Evolutionary conservation across 805 yeast species (phyloP), one percentile per base, ranked within the genome.

Genomic region (Wickerhamomyces subpelliculosus): DNA sequence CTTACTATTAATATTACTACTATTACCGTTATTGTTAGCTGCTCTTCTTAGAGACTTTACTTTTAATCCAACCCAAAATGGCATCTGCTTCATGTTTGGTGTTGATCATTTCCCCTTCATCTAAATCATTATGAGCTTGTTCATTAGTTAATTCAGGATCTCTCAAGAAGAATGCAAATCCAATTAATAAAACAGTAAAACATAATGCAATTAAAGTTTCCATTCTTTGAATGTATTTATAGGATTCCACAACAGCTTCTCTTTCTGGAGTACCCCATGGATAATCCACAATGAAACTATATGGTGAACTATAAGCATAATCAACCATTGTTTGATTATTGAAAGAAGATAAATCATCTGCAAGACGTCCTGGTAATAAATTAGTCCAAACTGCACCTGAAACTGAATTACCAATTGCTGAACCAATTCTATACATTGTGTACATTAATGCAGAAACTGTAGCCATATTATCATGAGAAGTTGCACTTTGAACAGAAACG

Each of bases 341-440:
- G 13, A n/a, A 29, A 18, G 32, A 9, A 4, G 4, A 51, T 47
- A 48, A 65, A 43, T 39, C 60, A 47, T 34, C 62, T 57, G 24
- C 49, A 39, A 35, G 77, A 57, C 47, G 67, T 52, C 18, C 53
- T 49, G 52, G 81, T 49, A 82, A 61, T 14, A 66, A 52, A 46
- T 78, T 75, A n/a, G 84, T 73, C 85, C 86, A 81, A 27, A 81
- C 66, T 20, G 86, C 85, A 49, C 86, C 88, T 17, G 84, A 70
- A 16, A 81, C 72, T 18, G 81, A 55, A 28, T 68, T 60, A 26
- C 88, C 88, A 39, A 80, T 51, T 7, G 84, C 84, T 14, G 73
- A 57, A n/a, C 89, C 88, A 39, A 81, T 64, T 51, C 76, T 67
- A 59, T 76, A 79, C 24, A 70, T 48, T 5, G 84, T 65, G 42